Base-by-base conservation (phyloP, 2,329 filamentous ascomycete species). In the Incumbomyces delicatus region DNA sequence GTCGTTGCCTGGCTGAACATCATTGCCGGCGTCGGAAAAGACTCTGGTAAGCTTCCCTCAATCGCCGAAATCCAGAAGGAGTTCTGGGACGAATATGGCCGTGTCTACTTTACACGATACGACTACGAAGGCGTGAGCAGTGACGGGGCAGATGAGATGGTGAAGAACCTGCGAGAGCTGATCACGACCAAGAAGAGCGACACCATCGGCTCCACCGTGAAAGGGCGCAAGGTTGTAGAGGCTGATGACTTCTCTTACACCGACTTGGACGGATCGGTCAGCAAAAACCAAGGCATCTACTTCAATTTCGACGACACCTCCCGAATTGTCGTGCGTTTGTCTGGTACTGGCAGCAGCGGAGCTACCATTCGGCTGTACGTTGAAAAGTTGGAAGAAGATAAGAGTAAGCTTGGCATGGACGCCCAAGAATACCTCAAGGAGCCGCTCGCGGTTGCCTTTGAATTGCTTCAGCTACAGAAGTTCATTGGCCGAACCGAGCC, bases 1-100 rank as follows among this genome's bases (percentile, higher is more conserved):
- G 79, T 98, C 52, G 85, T 95, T 45, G 92, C 92, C 29, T 98
- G 92, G 92, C 73, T 98, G 60, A 98, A 98, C 75, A 95, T 98
- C 67, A 94, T 98, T 60, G 92, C 92, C 51, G 90, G 87, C 56
- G 81, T 96, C 40, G 89, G 89, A 54, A 81, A 92, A 64, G 81
- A 85, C 57, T 87, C 84, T 2, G 55, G 57, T 39, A 57, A 56
- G 47, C 46, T 57, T 39, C 89, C 90, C 42, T 94, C 86, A 70
- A 96, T 98, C 69, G 85, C 85, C 62, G 84, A 89, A 67, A 95
- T 98, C 65, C 92, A 98, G 72, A 81, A 87, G 60, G 87, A 95
- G 64, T 96, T 98, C 78, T 98, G 92, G 92, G 78, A 79, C 61
- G 86, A 80, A 48, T 98, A 98, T 66, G 92, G 92, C 61, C 88